Evolutionary conservation across 1,284 basidiomycete species (phyloP).

Genomic region (Rhodotorula sp.): DNA sequence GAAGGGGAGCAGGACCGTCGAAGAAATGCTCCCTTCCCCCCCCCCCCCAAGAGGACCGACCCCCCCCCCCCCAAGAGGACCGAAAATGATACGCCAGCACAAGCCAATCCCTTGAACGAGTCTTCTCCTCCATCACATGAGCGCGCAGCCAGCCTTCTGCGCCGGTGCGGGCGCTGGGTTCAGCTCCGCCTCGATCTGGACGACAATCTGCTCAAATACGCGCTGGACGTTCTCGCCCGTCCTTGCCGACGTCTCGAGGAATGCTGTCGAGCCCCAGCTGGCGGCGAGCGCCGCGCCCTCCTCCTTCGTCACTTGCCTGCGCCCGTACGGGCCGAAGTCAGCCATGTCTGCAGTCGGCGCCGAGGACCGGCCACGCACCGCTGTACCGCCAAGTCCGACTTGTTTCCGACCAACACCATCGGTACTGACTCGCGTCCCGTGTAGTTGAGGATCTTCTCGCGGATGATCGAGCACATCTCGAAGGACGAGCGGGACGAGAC

Average conservation of each 20-base stretch:
- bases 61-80: neutral
- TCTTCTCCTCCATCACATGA: neutral
- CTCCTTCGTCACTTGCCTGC: conserved; percentile 69
- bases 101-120: too few relatives aligned
- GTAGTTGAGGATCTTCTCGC: conserved; percentile 97
- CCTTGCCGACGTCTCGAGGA: conserved; percentile 86
- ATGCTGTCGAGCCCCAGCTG: conserved; percentile 53
- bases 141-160: conserved; percentile 18
- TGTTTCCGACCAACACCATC: conserved; percentile 94
- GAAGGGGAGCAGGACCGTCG: neutral
- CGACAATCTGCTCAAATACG: conserved; percentile 83
- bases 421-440: conserved; percentile 86
- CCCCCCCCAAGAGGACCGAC: neutral
- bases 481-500: conserved; percentile 89
- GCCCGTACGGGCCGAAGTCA: conserved; percentile 16
- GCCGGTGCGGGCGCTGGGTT: conserved; percentile 30
- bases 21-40: neutral
- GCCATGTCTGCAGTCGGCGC: neutral
- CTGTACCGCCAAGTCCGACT: conserved; percentile 75
- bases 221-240: conserved; percentile 80
- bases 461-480: conserved; percentile 91
- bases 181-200: conserved; percentile 70
- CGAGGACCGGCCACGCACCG: conserved; percentile 53
- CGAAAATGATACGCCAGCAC: neutral
- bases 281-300: conserved; percentile 73